phyloP scores from a whole-genome alignment of 768 basidiomycete genomes.

The Agrocybe praecox region DNA sequence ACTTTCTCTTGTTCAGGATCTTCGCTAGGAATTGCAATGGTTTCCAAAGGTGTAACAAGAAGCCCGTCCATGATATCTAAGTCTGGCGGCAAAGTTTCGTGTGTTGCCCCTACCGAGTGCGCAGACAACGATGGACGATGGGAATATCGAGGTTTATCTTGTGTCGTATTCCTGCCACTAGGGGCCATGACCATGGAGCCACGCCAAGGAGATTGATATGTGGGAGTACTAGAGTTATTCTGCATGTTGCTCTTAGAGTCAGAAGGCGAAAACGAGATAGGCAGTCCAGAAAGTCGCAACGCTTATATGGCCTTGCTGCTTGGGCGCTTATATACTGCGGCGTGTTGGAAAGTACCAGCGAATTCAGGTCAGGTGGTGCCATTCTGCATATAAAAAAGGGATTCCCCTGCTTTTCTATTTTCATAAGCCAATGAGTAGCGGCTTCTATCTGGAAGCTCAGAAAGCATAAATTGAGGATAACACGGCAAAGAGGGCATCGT shows the following conservation, averaged over 20 bases:
- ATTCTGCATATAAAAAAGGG: not conserved
- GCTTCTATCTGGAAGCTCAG: not conserved
- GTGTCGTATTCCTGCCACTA: slow-evolving; percentile 14
- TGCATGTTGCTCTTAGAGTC: not conserved
- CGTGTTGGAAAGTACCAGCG: slow-evolving; percentile 1
- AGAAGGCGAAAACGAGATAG: not conserved
- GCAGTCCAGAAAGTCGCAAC: not conserved
- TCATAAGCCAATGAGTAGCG: not conserved
- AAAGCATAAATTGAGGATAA: not conserved
- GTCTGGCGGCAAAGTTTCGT: slow-evolving; percentile 29
- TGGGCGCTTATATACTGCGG: slow-evolving; percentile 14
- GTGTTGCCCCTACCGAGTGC: slow-evolving; percentile 8
- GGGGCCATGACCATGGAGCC: slow-evolving; percentile 26
- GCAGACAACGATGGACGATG: slow-evolving; percentile 3
- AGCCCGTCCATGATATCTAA: slow-evolving; percentile 39
- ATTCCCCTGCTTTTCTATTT: not conserved
- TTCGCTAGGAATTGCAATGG: slow-evolving; percentile 21
- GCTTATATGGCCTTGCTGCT: not conserved
- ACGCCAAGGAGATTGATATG: slow-evolving; percentile 26
- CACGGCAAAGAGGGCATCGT: not conserved
- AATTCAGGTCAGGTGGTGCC: slow-evolving; percentile 2
- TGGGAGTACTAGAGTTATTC: slow-evolving; percentile 3
- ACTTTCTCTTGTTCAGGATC: slow-evolving; percentile 28
- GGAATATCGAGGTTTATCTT: slow-evolving; percentile 5
- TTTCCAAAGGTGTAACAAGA: slow-evolving; percentile 25